Evolutionary conservation across 495 filamentous ascomycete genomes (phyloP), one percentile per base, ranked within the genome.

Genomic region (Penicillium bialowiezense): DNA sequence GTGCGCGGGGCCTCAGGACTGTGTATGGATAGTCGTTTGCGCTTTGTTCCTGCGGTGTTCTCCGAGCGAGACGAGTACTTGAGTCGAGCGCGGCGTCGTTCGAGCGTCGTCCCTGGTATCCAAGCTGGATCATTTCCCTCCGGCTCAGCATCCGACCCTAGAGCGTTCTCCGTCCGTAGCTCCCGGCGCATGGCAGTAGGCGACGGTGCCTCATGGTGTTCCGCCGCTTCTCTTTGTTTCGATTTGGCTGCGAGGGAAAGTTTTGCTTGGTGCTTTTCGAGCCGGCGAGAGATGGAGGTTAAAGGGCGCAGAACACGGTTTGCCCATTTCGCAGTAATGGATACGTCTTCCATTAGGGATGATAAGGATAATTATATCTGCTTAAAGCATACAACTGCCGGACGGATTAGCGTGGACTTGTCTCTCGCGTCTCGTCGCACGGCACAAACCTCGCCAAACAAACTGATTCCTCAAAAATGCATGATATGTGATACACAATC

Each of bases 261-360:
- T 14, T 58, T 70, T 29, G 72, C 65, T 26, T 73, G 58, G 41
- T 76, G 68, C 51, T 76, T 76, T 43, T 69, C 68, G 32, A 76
- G 59, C 41, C 73, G 68, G 35, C 64, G 71, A 48, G 73, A 69
- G 46, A 74, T 67, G 13, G 73, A 74, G 28, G 68, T 63, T 45
- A 76, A 58, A 26, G 73, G 73, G 56, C 73, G 73, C 46, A 76
- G 57, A 55, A 76, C 69, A 58, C 73, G 73, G 47, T 73, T 73
- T 49, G 71, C 73, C 73, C 73, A 76, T 66, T 63, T 69, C 38
- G 73, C 71, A 13, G 71, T 76, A 31, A 69, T 54, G 56, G 60
- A 66, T 17, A 72, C 49, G 43, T 76, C 71, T 33, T 70, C 70
- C 73, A 76, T 75, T 31, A 19, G 18, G 23, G n/a, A 4, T 13